Base-by-base conservation (phyloP, 768 basidiomycete species). In the Trametes meyenii region DNA sequence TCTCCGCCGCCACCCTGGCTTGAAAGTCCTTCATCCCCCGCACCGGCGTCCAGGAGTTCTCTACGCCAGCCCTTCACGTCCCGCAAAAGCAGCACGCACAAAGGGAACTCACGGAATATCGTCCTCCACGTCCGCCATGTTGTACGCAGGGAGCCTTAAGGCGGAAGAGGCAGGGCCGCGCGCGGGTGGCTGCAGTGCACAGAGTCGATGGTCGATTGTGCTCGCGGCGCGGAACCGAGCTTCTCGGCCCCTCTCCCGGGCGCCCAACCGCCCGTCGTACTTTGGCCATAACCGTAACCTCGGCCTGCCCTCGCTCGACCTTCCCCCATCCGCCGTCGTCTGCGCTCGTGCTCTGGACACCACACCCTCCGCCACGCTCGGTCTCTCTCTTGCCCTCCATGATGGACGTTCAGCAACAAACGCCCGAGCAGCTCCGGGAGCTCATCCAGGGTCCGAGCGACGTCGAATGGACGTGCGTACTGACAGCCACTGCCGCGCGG, bases 381-480 rank as follows among this genome's bases (percentile, higher is more conserved):
- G 8, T 21, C 16, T 38, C 23, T 14, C 48, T 16, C 17, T 23
- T 26, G 35, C 14, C 35, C 19, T 14, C 42, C 33, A 33, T 33
- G 35, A 63, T 61, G 58, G 56, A 62, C 17, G 26, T 40, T 8
- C 46, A 48, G 7, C 35, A 38, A 11, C 36, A 49, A 33, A 21
- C 44, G 2, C 35, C 75, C 21, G 79, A 81, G 24, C 66, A 74
- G n/a, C 69, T 89, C 48, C 81, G 80, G 59, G 79, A 82, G 52
- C 79, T 90, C 44, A 85, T 93, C 19, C 87, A 91, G 70, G 92
- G 91, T 1, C 89, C 92, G 3, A 82, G 85, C 35, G 92, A 94
- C 64, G 82, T 91, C 24, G 92, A 94, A 72, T 94, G 92, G 92
- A 85, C 84, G 91, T 87, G 63, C 64, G 82, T 76, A 45, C 36